phyloP scores from a whole-genome alignment of 495 filamentous ascomycete genomes.

The Penicillium longicatenatum region DNA sequence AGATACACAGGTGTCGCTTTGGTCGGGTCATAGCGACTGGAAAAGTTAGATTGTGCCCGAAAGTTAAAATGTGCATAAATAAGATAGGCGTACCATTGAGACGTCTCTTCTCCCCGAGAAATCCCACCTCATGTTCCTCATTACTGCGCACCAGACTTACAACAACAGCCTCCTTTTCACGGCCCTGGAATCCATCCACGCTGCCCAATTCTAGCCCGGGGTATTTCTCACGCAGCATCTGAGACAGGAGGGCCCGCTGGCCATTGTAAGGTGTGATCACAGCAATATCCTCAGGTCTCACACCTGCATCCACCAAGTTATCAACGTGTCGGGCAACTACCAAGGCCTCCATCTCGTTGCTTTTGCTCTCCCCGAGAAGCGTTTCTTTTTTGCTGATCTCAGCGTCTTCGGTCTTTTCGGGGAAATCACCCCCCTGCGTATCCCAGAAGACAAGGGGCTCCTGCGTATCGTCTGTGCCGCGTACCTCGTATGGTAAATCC shows the following conservation, averaged over 20 bases:
- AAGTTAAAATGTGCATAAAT: neutral
- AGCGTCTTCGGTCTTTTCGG: constrained; percentile 59
- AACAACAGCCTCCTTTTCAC: constrained; percentile 95
- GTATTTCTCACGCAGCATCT: constrained; percentile 73
- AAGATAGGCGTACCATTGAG: constrained; percentile 68
- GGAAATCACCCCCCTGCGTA: constrained; percentile 92
- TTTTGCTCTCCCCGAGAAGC: constrained; percentile 82
- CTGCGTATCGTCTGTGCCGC: constrained; percentile 81
- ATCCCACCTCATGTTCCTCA: constrained; percentile 81
- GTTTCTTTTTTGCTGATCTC: constrained; percentile 52
- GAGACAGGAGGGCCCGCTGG: constrained; percentile 77
- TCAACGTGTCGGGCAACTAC: constrained; percentile 76
- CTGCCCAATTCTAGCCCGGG: constrained; percentile 88
- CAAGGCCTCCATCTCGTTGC: constrained; percentile 87
- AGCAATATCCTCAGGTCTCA: constrained; percentile 80
- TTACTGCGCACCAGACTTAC: constrained; percentile 92
- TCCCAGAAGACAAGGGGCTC: constrained; percentile 93
- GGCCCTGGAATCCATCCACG: constrained; percentile 95
- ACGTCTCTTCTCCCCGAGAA: constrained; percentile 88
- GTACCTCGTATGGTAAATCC: constrained; percentile 76
- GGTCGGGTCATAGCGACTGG: constrained; percentile 94
- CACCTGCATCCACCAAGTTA: constrained; percentile 73
- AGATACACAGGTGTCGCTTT: constrained; percentile 83
- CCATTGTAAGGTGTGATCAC: constrained; percentile 97
- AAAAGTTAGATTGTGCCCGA: neutral